Conservation (phyloP, 345 rosid genomes). For the Jatropha curcas region DNA sequence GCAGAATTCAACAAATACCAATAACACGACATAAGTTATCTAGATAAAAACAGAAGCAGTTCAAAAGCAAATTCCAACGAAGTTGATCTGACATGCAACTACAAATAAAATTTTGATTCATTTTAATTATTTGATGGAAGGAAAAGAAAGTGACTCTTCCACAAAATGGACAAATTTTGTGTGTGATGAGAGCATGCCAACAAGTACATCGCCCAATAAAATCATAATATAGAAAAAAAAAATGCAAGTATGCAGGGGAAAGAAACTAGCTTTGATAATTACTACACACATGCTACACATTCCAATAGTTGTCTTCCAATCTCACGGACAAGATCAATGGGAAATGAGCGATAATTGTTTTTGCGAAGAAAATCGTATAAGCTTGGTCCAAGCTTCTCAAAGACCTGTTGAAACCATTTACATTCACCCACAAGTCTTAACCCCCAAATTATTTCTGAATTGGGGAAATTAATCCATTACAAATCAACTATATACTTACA, state of each 20-base stretch:
- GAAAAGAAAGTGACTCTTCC: neutral
- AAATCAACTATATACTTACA: conserved; percentile 79
- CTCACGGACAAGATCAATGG: conserved; percentile 99
- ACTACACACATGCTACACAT: conserved; percentile 99
- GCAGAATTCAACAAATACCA: conserved; percentile 26
- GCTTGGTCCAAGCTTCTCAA: conserved; percentile 99
- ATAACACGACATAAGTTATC: conserved; percentile 27
- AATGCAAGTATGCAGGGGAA: conserved; percentile 18
- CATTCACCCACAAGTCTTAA: conserved; percentile 77
- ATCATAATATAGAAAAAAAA: neutral
- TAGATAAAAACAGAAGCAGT: neutral
- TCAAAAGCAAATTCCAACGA: neutral
- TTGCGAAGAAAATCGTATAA: conserved; percentile 98
- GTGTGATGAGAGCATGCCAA: neutral
- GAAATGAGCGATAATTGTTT: conserved; percentile 98
- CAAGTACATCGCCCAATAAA: neutral
- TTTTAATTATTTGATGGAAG: neutral
- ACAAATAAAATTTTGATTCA: neutral
- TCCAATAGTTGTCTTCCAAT: conserved; percentile 99
- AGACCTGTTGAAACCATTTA: conserved; percentile 95
- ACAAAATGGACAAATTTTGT: no score
- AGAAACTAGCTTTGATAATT: conserved; percentile 57
- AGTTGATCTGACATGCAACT: neutral
- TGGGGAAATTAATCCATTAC: conserved; percentile 69
- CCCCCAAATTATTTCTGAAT: conserved; percentile 57